These are phyloP conservation scores for Porcisia hertigi DNA, from an alignment of 208 protist species.

Conservation along the genomic window DNA sequence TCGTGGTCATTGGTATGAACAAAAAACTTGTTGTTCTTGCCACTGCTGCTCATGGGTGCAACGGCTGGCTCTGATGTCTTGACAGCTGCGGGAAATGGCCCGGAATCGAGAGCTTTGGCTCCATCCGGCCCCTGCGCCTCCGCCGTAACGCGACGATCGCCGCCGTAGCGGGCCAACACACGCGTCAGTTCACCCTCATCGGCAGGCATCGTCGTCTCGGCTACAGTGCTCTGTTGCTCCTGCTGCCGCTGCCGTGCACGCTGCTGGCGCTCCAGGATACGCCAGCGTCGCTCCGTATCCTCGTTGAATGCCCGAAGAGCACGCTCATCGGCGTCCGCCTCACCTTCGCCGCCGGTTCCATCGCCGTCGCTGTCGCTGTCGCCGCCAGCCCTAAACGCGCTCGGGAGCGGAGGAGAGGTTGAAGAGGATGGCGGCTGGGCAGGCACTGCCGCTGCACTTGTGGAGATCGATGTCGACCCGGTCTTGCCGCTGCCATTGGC, in stretches of 20 bases:
- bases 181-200: slow-evolving; percentile 18
- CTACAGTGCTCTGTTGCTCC: slow-evolving; percentile 8
- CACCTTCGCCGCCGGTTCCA: slow-evolving; percentile 2
- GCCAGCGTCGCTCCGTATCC: slow-evolving; percentile 36
- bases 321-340: slow-evolving; percentile 29
- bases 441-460: neutral
- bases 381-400: neutral
- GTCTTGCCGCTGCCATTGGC: neutral
- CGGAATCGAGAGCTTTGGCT: neutral
- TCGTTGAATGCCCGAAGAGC: slow-evolving; percentile 23
- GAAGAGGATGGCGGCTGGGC: slow-evolving; percentile 4
- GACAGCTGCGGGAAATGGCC: neutral
- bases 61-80: neutral
- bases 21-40: slow-evolving; percentile 26
- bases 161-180: slow-evolving; percentile 32
- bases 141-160: neutral
- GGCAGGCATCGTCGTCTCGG: neutral
- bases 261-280: slow-evolving; percentile 29
- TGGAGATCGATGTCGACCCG: neutral
- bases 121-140: neutral
- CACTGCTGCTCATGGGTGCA: neutral
- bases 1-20: neutral
- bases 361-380: neutral
- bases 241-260: slow-evolving; percentile 20
- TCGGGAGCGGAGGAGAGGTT: neutral